Evolutionary conservation across 305 asterid species (phyloP).

Genomic region (Solanum aculeatissimum): DNA sequence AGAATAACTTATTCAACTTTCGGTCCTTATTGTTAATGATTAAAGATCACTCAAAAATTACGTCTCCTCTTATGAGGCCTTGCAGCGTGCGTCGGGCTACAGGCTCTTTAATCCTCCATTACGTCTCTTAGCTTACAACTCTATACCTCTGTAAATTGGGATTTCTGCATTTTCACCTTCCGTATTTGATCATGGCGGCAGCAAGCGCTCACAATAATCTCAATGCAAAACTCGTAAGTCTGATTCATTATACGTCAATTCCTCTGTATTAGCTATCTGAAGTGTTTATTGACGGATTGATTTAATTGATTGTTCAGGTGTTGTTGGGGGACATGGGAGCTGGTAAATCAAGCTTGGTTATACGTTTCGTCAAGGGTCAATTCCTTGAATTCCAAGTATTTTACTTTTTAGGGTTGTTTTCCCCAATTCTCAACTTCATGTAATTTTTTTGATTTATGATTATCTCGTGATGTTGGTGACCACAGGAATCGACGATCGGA

Average conservation of each 20-base stretch:
- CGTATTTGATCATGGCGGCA: slow-evolving; percentile 25
- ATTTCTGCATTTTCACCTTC: not conserved
- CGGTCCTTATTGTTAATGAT: no score
- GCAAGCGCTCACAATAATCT: slow-evolving; percentile 56
- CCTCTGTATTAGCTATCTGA: not conserved
- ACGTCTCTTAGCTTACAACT: not conserved
- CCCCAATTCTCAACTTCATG: not conserved
- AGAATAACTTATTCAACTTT: no score
- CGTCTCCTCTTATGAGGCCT: no score
- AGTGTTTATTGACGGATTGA: not conserved
- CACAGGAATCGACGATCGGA: slow-evolving; percentile 88
- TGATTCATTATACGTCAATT: not conserved
- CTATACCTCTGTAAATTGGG: not conserved
- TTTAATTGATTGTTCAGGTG: slow-evolving; percentile 32
- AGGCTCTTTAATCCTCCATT: not conserved
- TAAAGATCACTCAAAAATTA: no score
- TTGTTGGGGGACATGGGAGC: slow-evolving; percentile 93
- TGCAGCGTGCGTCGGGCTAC: not conserved
- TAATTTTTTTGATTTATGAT: not conserved
- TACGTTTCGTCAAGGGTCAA: slow-evolving; percentile 91
- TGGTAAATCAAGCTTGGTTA: slow-evolving; percentile 86
- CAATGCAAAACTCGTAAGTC: slow-evolving; percentile 77
- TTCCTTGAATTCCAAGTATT: slow-evolving; percentile 80
- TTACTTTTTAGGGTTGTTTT: not conserved
- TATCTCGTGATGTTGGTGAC: not conserved